These are phyloP conservation scores for Trichoderma harzianum DNA, from an alignment of 2,329 filamentous ascomycete genomes.

Conservation along the genomic window DNA sequence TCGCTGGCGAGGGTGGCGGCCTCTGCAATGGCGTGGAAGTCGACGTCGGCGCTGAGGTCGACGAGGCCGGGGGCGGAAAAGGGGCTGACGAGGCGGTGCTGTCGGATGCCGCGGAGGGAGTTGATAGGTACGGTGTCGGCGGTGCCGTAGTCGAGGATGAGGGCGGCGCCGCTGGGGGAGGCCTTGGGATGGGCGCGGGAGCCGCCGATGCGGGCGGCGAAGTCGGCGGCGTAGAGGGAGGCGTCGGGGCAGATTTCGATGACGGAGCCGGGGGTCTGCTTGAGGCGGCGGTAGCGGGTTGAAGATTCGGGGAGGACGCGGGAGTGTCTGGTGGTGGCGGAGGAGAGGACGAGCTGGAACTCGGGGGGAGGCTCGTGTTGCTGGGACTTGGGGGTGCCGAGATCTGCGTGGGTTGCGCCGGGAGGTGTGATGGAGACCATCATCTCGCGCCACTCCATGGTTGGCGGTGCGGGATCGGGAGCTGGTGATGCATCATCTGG, in stretches of 20 bases:
- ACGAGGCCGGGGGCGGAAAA: conserved; percentile 77
- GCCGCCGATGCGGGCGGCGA: conserved; percentile 82
- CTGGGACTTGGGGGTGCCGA: conserved; percentile 51
- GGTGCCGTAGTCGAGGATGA: conserved; percentile 96
- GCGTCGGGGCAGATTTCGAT: conserved; percentile 92
- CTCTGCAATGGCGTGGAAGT: conserved; percentile 85
- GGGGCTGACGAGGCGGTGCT: conserved; percentile 73
- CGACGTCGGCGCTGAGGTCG: conserved; percentile 88
- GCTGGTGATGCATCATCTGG: not conserved
- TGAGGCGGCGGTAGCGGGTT: conserved; percentile 72
- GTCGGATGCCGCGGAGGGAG: conserved; percentile 82
- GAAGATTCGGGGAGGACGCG: conserved; percentile 82
- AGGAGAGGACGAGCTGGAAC: conserved; percentile 80
- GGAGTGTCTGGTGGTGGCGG: conserved; percentile 74
- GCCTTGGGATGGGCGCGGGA: conserved; percentile 52
- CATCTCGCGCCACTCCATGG: conserved; percentile 74
- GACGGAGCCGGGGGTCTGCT: conserved; percentile 62
- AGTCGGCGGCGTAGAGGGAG: conserved; percentile 72
- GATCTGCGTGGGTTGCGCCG: conserved; percentile 49
- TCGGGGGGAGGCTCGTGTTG: conserved; percentile 62
- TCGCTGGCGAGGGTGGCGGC: conserved; percentile 70
- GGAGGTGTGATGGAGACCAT: conserved; percentile 67
- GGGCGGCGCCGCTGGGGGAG: conserved; percentile 72
- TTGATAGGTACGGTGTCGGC: conserved; percentile 75
- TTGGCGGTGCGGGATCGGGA: conserved; percentile 23